phyloP scores from a whole-genome alignment of 1,284 basidiomycete genomes.

The Phellopilus nigrolimitatus region DNA sequence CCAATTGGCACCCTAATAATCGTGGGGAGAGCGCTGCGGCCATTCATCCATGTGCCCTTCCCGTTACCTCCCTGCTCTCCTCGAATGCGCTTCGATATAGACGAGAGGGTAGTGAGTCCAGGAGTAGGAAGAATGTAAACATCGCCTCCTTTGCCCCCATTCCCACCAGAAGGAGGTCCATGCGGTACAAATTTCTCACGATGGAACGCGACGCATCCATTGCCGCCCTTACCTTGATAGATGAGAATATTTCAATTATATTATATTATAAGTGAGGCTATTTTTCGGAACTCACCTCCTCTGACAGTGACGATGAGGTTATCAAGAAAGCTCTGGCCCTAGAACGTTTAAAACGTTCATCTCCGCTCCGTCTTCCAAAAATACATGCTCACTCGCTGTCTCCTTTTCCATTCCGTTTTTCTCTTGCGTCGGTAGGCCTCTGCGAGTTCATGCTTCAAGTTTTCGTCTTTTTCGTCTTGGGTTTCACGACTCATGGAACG shows the following conservation, averaged over 20 bases:
- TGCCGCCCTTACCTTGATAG: conserved; percentile 67
- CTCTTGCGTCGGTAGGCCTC: conserved; percentile 24
- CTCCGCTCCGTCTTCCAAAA: background rate
- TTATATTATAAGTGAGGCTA: conserved; percentile 19
- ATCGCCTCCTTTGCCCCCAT: conserved; percentile 83
- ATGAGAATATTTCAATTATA: conserved; percentile 23
- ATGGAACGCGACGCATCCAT: conserved; percentile 81
- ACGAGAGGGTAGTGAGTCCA: conserved; percentile 71
- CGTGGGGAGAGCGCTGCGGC: conserved; percentile 65
- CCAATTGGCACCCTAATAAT: conserved; percentile 83
- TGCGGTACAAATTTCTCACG: conserved; percentile 73
- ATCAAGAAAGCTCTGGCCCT: conserved; percentile 82
- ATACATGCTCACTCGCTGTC: conserved; percentile 53
- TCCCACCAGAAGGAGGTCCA: conserved; percentile 86
- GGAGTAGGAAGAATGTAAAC: conserved; percentile 79
- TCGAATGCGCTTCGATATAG: conserved; percentile 62
- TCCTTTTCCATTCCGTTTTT: conserved; percentile 72
- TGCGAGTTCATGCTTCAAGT: conserved; percentile 3
- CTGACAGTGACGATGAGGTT: conserved; percentile 72
- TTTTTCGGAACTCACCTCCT: conserved; percentile 50
- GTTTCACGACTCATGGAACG: background rate
- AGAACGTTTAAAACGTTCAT: conserved; percentile 14
- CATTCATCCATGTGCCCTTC: conserved; percentile 81
- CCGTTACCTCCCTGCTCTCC: conserved; percentile 70
- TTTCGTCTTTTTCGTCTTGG: background rate